These are phyloP conservation scores for Candida sojae DNA, from an alignment of 1,139 yeast species.

Conservation along the genomic window DNA sequence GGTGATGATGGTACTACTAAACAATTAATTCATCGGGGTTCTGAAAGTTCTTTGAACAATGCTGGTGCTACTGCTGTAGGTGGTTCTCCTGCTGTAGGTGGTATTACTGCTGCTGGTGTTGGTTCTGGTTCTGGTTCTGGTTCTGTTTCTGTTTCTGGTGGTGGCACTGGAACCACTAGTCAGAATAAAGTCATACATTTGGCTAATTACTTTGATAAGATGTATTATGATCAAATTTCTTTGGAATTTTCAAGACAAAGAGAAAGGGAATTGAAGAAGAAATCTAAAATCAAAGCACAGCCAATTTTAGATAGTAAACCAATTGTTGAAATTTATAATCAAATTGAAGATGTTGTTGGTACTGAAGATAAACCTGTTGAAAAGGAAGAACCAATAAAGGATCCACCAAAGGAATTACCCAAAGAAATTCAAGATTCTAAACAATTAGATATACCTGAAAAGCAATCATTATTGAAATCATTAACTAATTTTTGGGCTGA, in stretches of 20 bases:
- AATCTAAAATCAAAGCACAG: constrained; percentile 68
- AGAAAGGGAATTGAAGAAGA: constrained; percentile 67
- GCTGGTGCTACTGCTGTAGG: too few relatives aligned
- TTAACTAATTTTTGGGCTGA: constrained; percentile 97
- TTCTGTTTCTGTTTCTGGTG: too few relatives aligned
- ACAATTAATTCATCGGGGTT: constrained; percentile 11
- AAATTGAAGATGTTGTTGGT: constrained; percentile 82
- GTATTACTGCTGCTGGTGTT: too few relatives aligned
- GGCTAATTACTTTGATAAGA: constrained; percentile 69
- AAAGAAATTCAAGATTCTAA: constrained; percentile 7
- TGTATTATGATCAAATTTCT: constrained; percentile 80
- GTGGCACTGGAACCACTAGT: too few relatives aligned
- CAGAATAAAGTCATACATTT: constrained; percentile 56
- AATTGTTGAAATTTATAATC: constrained; percentile 86
- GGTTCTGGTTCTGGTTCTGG: too few relatives aligned
- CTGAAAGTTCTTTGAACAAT: constrained; percentile 10
- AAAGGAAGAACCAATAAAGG: constrained; percentile 10
- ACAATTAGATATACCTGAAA: constrained; percentile 47
- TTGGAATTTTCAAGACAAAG: constrained; percentile 86
- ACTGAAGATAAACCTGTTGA: constrained; percentile 24
- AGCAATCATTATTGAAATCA: constrained; percentile 76
- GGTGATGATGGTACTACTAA: background rate
- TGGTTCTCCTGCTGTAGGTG: constrained; percentile 13
- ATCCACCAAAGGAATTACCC: constrained; percentile 3
- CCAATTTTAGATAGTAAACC: constrained; percentile 83